Evolutionary conservation across 345 rosid species (phyloP), one percentile per base, ranked within the genome.

Genomic region (Hypericum perforatum): DNA sequence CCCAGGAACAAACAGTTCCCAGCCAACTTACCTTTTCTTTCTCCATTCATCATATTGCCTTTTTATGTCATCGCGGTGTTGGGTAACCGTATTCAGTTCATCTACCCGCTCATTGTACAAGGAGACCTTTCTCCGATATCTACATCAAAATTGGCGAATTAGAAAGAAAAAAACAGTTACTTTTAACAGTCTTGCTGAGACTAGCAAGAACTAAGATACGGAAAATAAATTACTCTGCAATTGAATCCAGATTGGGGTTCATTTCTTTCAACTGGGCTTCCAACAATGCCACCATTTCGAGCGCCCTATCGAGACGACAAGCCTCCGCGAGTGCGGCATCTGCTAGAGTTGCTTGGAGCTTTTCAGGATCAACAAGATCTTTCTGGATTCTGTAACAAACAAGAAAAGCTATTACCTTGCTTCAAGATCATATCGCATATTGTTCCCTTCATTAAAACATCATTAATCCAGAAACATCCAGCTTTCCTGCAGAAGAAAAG

Each of bases 171-270:
- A 9, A 22, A 22, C 37, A 22, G 7, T 29, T 7, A 48, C 8
- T 16, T 46, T 8, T 48, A 48, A 48, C 29, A 10, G 38, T 9
- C 32, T 37, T 9, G 11, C 38, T 29, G 44, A 32, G 37, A 12
- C 12, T 53, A 45, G 14, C 49, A 15, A 43, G 7, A 16, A 39
- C 3, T 29, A 53, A 0, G 40, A 38, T 45, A 22, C 7, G 62
- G 7, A 9, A 15, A 58, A 61, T 60, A 14, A 45, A 80, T 59
- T 82, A 92, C 98, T 88, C 95, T 37, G 98, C 66, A 8, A 92
- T 85, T 52, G 97, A 92, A 71, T 92, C 97, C 45, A 92, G 95
- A 71, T 92, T 92, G 54, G 98, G 98, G 65, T 78, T 85, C 85
- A 92, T 63, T 71, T 92, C 97, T 71, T 85, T 92, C 59, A 92